Base-by-base conservation (phyloP, 2,329 filamentous ascomycete species). In the Sporothrix sp. region DNA sequence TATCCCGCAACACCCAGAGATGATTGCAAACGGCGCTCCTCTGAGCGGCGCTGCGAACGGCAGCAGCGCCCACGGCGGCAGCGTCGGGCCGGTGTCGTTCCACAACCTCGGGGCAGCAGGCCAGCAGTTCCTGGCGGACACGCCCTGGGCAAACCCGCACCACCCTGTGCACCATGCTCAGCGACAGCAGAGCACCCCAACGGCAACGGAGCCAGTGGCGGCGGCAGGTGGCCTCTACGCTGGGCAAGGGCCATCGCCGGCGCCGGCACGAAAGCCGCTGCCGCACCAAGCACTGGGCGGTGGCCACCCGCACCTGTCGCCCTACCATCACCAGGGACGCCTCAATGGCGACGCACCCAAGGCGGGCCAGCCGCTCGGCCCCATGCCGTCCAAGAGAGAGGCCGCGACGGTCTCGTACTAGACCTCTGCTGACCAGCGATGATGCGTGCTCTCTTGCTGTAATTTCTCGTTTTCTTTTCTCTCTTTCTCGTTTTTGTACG, bases 111-210 rank as follows among this genome's bases (percentile, higher is more conserved):
- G 78, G 60, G 78, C 84, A 35, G 86, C 86, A 21, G 86, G 87
- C 59, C 87, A 94, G 65, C 85, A 91, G 56, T 95, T 93, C 59
- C 76, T 95, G 50, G 87, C 94, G 61, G 84, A 91, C 58, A 95
- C 87, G 5, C 85, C 89, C 1, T 96, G 90, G 90, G 88, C 89
- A 32, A 95, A 95, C 62, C 87, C 89, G 16, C 87, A 91, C 58
- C 84, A 88, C 62, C 82, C 84, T 7, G 76, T 81, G 21, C 50
- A 43, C 16, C 28, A 46, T 54, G 30, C 51, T 51, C 52, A 51
- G 42, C 52, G 35, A 10, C 52, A 52, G 39, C 52, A 54, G 52
- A 44, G 35, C 33, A 23, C 27, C 27, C 42, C 36, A 23, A 33
- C 30, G 36, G 25, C 48, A 32, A 7, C 42, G 35, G 20, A 11